Percentiles rank a stretch among this genome's conserved stretches.
Evolutionary conservation across 176 grass and related monocot species (phyloP).

Genomic region (Zizania latifolia): DNA sequence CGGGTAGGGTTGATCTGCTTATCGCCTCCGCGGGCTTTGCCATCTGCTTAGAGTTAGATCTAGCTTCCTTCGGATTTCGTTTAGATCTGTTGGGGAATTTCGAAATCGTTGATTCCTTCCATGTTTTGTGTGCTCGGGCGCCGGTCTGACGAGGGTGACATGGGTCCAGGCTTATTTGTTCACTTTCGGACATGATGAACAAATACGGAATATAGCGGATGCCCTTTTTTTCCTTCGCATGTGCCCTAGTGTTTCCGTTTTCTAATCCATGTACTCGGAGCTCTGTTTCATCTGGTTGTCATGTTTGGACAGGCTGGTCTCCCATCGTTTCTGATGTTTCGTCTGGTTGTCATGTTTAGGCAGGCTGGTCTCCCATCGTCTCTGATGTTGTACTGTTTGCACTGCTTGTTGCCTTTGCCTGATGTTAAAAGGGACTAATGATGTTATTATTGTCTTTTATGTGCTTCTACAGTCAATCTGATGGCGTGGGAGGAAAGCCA

Average conservation of each 20-base stretch:
- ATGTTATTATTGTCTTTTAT: neutral
- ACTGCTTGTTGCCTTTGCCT: neutral
- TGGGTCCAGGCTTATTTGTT: neutral
- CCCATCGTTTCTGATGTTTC: neutral
- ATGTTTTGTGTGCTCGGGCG: neutral
- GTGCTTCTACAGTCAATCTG: conserved; percentile 12
- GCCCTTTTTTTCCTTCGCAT: neutral
- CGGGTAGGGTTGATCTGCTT: neutral
- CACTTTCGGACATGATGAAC: neutral
- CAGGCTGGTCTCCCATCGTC: neutral
- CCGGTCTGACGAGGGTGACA: neutral
- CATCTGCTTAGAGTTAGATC: conserved; percentile 24
- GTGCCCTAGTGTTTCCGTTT: neutral
- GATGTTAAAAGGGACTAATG: neutral
- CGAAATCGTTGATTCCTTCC: neutral
- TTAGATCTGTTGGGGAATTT: conserved; percentile 1
- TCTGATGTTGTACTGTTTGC: neutral
- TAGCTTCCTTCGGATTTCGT: neutral
- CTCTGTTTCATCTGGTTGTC: neutral
- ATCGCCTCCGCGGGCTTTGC: neutral
- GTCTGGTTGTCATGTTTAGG: neutral
- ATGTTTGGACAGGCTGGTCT: neutral
- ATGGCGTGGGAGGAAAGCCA: conserved; percentile 58
- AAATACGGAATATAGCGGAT: neutral
- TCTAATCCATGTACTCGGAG: neutral